A percentile compares a stretch with the other conserved stretches of the same genome.
phyloP scores from a whole-genome alignment of 1,284 basidiomycete species.

The Cerrena zonata region DNA sequence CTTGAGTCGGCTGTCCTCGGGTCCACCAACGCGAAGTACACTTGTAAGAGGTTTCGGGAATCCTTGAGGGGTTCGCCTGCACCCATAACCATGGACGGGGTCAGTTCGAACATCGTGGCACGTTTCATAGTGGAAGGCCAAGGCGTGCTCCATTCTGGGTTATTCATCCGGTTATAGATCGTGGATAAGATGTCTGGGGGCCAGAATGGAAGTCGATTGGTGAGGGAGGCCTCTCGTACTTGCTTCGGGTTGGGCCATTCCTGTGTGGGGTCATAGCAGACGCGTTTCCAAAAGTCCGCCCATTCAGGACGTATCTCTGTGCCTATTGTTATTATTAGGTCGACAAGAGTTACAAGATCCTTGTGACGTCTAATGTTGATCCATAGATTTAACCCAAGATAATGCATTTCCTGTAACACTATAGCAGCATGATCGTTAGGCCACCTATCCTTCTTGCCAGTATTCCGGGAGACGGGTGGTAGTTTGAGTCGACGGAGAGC shows the following conservation, averaged over 20 bases:
- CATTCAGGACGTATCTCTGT: conserved; percentile 68
- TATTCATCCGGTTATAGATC: conserved; percentile 58
- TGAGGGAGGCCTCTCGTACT: conserved; percentile 35
- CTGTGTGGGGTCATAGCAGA: conserved; percentile 55
- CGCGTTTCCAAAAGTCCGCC: conserved; percentile 82
- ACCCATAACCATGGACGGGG: conserved; percentile 58
- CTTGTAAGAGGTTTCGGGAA: conserved; percentile 43
- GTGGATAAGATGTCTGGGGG: conserved; percentile 62
- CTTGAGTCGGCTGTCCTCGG: conserved; percentile 41
- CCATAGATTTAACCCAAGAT: conserved; percentile 67
- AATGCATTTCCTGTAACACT: conserved; percentile 67
- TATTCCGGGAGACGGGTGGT: conserved; percentile 23
- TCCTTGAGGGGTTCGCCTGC: conserved; percentile 48
- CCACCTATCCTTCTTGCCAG: conserved; percentile 12
- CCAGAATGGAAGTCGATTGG: conserved; percentile 66
- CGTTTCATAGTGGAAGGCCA: conserved; percentile 48
- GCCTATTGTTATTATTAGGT: conserved; percentile 65
- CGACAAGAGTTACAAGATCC: conserved; percentile 55
- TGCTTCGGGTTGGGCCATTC: conserved; percentile 57
- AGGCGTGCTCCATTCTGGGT: conserved; percentile 59
- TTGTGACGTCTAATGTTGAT: conserved; percentile 49
- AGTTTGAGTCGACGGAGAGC: conserved; percentile 41
- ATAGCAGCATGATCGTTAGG: conserved; percentile 43
- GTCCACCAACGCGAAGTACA: conserved; percentile 58
- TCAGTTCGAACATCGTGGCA: conserved; percentile 43